Conservation (phyloP, 371 early-diverging fungal species). For the Mucor piriformis region DNA sequence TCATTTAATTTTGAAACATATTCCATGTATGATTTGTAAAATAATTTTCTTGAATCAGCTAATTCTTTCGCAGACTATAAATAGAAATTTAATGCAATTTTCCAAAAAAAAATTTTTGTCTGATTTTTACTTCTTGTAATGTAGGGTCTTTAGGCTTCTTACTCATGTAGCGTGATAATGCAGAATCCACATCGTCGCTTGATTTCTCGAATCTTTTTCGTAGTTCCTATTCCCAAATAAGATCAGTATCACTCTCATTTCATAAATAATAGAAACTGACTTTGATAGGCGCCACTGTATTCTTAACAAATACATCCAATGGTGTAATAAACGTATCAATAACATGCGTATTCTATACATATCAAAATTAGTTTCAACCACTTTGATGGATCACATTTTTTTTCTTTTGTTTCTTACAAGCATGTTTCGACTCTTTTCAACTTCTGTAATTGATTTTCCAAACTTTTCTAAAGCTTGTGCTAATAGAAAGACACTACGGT, state of each 20-base stretch:
- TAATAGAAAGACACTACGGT: constrained; percentile 10
- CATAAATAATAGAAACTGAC: constrained; percentile 26
- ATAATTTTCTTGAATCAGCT: constrained; percentile 59
- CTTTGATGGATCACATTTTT: neutral
- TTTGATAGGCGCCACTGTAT: constrained; percentile 62
- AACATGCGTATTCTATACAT: constrained; percentile 61
- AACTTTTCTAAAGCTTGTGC: constrained; percentile 60
- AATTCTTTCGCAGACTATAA: constrained; percentile 61
- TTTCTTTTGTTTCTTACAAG: constrained; percentile 46
- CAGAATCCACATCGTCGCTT: constrained; percentile 69
- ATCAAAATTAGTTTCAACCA: neutral
- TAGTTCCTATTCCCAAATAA: constrained; percentile 48
- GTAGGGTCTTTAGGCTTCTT: constrained; percentile 64
- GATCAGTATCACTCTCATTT: no score
- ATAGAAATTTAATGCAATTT: neutral
- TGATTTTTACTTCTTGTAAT: constrained; percentile 56
- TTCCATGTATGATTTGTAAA: constrained; percentile 67
- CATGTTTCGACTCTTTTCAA: constrained; percentile 65
- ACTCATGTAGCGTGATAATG: constrained; percentile 62
- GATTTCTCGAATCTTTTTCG: constrained; percentile 66
- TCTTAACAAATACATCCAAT: constrained; percentile 61
- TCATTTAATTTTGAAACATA: constrained; percentile 71
- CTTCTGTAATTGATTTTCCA: constrained; percentile 60
- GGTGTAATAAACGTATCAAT: constrained; percentile 68
- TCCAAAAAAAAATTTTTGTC: no score